Percentiles rank a stretch among this genome's conserved stretches.
Evolutionary conservation across 2,329 filamentous ascomycete genomes (phyloP).

Genomic region (Orbilia blumenaviensis): DNA sequence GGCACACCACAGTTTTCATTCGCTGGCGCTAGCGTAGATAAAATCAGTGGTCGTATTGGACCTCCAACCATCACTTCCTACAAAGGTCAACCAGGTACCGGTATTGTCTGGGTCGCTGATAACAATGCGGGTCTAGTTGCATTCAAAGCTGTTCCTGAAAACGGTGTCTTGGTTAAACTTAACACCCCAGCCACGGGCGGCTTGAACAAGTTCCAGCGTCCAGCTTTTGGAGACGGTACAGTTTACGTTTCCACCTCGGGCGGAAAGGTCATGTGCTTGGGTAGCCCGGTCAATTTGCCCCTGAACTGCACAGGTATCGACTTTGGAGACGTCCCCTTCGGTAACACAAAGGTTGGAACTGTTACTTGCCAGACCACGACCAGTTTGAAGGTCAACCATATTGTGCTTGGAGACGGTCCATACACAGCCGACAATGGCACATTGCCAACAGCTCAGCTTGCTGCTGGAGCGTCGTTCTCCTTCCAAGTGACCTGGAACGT

Average conservation of each 20-base stretch:
- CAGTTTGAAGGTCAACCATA: slow-evolving; percentile 60
- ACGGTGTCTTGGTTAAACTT: slow-evolving; percentile 57
- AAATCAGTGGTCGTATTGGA: slow-evolving; percentile 48
- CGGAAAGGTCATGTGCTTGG: slow-evolving; percentile 60
- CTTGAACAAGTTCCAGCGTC: slow-evolving; percentile 62
- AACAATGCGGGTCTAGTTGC: slow-evolving; percentile 61
- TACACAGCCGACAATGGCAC: slow-evolving; percentile 61
- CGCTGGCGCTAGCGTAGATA: slow-evolving; percentile 27
- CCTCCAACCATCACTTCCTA: slow-evolving; percentile 60
- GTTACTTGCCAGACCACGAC: slow-evolving; percentile 62
- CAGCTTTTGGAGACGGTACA: slow-evolving; percentile 62
- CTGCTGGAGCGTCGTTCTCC: slow-evolving; percentile 61
- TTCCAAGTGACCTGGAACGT: slow-evolving; percentile 59
- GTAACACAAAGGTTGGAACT: slow-evolving; percentile 58
- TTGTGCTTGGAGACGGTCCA: slow-evolving; percentile 60
- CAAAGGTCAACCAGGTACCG: slow-evolving; percentile 61
- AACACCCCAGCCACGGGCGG: slow-evolving; percentile 61
- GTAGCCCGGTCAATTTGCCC: slow-evolving; percentile 63
- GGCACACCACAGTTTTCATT: slow-evolving; percentile 44
- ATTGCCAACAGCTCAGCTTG: slow-evolving; percentile 61
- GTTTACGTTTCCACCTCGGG: slow-evolving; percentile 59
- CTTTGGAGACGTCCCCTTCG: slow-evolving; percentile 61
- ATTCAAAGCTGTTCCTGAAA: slow-evolving; percentile 62
- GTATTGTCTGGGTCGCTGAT: slow-evolving; percentile 62
- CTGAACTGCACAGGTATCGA: slow-evolving; percentile 62